Conservation (phyloP, 2,329 filamentous ascomycete species). For the Immersiporthe knoxdaviesiana region DNA sequence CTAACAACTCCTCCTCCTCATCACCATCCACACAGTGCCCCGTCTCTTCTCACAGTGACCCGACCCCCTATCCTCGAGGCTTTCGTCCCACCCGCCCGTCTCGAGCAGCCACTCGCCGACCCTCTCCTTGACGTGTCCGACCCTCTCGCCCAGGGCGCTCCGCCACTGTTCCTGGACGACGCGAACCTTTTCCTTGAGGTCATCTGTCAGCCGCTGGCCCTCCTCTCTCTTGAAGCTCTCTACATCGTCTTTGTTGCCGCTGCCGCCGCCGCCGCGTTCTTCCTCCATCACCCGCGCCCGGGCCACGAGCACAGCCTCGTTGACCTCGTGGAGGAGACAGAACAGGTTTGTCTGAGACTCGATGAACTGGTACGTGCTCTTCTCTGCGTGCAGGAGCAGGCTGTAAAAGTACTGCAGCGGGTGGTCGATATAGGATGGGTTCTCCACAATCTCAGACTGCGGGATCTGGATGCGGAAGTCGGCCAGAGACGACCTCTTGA, state of each 20-base stretch:
- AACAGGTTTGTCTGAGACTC: slow-evolving; percentile 90
- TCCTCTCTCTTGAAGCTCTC: slow-evolving; percentile 66
- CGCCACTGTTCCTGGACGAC: slow-evolving; percentile 91
- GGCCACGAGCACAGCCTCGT: slow-evolving; percentile 74
- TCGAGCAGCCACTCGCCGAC: slow-evolving; percentile 74
- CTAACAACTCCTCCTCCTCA: neutral
- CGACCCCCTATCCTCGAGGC: slow-evolving; percentile 63
- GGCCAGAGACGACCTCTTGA: slow-evolving; percentile 38
- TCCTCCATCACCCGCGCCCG: slow-evolving; percentile 69
- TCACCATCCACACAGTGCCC: neutral
- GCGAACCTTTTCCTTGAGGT: slow-evolving; percentile 90
- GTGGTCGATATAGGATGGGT: slow-evolving; percentile 76
- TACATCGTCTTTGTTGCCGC: slow-evolving; percentile 49
- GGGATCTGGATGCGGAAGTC: slow-evolving; percentile 79
- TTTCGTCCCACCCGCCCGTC: slow-evolving; percentile 88
- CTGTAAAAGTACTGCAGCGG: slow-evolving; percentile 91
- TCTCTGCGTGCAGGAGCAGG: slow-evolving; percentile 83
- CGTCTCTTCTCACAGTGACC: slow-evolving; percentile 32
- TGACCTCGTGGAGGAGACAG: slow-evolving; percentile 88
- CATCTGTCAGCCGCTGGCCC: slow-evolving; percentile 73
- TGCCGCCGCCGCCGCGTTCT: slow-evolving; percentile 53
- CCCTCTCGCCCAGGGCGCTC: slow-evolving; percentile 78
- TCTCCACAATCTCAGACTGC: slow-evolving; percentile 78
- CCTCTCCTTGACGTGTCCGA: slow-evolving; percentile 73
- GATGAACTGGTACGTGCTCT: slow-evolving; percentile 95